phyloP scores from a whole-genome alignment of 495 filamentous ascomycete genomes.

The Tuber melanosporum region DNA sequence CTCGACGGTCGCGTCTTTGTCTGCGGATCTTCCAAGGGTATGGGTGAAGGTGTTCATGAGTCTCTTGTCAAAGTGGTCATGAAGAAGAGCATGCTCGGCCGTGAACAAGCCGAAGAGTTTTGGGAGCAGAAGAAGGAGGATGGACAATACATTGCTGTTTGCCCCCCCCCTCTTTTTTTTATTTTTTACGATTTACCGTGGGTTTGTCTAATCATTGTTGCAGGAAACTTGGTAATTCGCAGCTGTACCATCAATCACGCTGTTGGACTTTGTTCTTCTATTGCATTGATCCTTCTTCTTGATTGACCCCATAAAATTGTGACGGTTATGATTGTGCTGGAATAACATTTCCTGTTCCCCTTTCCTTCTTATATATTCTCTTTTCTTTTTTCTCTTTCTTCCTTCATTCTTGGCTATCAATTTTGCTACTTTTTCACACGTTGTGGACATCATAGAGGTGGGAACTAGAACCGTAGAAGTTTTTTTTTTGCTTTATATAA shows the following conservation, averaged over 20 bases:
- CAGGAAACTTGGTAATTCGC: not conserved
- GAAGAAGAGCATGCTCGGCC: conserved; percentile 67
- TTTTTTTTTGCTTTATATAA: not conserved
- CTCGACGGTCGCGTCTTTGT: conserved; percentile 92
- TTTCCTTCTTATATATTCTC: not conserved
- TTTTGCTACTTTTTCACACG: not conserved
- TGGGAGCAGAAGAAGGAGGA: conserved; percentile 77
- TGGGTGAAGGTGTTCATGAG: conserved; percentile 92
- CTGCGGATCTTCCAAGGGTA: conserved; percentile 86
- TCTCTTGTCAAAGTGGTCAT: conserved; percentile 74
- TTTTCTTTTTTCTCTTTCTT: not conserved
- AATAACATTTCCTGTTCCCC: not conserved
- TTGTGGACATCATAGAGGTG: not conserved
- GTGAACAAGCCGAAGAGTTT: conserved; percentile 66
- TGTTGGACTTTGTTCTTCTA: not conserved
- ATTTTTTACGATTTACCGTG: not conserved
- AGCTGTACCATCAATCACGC: not conserved
- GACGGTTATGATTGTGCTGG: not conserved
- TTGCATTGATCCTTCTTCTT: not conserved
- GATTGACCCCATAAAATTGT: not conserved
- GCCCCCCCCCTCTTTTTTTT: not conserved
- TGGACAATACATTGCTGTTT: conserved; percentile 73
- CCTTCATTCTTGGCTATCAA: not conserved
- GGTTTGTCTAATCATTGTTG: not conserved
- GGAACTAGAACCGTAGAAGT: not conserved